phyloP scores from a whole-genome alignment of 2,329 filamentous ascomycete species.

The Dothistroma pini region DNA sequence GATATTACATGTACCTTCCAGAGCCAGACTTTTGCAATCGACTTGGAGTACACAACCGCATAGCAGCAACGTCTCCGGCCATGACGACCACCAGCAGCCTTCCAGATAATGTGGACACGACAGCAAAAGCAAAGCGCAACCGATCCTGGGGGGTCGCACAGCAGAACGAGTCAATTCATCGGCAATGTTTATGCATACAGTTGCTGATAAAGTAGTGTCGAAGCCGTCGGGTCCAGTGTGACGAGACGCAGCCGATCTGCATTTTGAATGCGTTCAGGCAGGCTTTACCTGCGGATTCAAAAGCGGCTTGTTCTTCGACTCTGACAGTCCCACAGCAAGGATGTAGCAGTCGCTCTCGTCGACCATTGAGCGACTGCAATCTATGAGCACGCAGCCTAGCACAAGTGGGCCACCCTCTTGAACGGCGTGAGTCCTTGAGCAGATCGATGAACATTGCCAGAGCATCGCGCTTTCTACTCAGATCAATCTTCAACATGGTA shows the following conservation, averaged over 20 bases:
- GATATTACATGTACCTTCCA: background rate
- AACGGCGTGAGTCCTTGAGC: background rate
- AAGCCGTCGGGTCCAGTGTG: background rate
- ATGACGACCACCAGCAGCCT: background rate
- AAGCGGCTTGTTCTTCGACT: background rate
- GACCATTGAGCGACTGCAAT: background rate
- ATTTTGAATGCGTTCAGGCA: background rate
- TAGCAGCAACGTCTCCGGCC: background rate
- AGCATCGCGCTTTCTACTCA: too few relatives aligned
- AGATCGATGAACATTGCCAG: background rate
- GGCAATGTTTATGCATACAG: too few relatives aligned
- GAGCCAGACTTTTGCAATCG: background rate
- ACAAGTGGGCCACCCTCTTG: background rate
- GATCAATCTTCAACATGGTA: background rate
- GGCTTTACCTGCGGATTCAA: background rate
- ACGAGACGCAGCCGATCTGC: background rate
- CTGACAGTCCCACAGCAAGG: background rate
- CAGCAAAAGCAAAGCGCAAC: background rate
- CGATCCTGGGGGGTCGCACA: background rate
- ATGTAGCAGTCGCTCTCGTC: background rate
- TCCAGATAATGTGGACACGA: background rate
- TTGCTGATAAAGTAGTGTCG: background rate
- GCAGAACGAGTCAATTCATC: background rate
- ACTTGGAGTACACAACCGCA: background rate
- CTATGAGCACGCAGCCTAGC: background rate